A percentile compares a stretch with the other conserved stretches of the same genome.
Conservation (phyloP, 164 flowering plant species). For the Tetracentron sinense region DNA sequence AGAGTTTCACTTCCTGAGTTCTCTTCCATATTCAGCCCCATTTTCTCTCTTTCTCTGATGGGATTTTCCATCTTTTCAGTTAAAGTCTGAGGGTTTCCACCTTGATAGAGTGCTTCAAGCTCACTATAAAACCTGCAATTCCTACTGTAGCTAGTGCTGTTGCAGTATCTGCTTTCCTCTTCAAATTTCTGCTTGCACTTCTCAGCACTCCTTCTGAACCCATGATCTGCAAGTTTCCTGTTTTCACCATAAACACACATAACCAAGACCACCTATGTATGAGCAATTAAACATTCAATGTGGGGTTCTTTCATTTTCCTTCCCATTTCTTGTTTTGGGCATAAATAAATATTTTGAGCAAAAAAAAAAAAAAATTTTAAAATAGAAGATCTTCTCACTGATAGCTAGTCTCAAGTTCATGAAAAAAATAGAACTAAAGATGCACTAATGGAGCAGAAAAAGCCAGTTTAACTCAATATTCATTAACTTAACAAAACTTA, state of each 20-base stretch:
- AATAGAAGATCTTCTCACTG: constrained; percentile 5
- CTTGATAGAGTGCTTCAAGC: constrained; percentile 49
- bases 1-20: constrained; percentile 23
- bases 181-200: not conserved
- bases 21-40: constrained; percentile 21
- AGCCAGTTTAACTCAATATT: not conserved
- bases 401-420: constrained; percentile 7
- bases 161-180: constrained; percentile 46
- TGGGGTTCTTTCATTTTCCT: constrained; percentile 1
- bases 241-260: constrained; percentile 17
- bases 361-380: constrained; percentile 9
- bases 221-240: constrained; percentile 61
- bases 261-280: too few species aligned
- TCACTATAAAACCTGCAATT: constrained; percentile 41
- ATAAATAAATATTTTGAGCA: too few species aligned
- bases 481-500: not conserved
- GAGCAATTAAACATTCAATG: not conserved
- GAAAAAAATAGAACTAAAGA: constrained; percentile 1
- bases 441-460: constrained; percentile 1
- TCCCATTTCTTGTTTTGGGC: not conserved
- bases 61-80: constrained; percentile 7
- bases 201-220: constrained; percentile 20
- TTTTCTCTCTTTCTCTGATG: constrained; percentile 6
- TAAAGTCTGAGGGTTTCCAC: constrained; percentile 15
- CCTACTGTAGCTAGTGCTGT: constrained; percentile 24